Evolutionary conservation across 148 eudicot species (phyloP).

Genomic region (Pharnaceum exiguum): DNA sequence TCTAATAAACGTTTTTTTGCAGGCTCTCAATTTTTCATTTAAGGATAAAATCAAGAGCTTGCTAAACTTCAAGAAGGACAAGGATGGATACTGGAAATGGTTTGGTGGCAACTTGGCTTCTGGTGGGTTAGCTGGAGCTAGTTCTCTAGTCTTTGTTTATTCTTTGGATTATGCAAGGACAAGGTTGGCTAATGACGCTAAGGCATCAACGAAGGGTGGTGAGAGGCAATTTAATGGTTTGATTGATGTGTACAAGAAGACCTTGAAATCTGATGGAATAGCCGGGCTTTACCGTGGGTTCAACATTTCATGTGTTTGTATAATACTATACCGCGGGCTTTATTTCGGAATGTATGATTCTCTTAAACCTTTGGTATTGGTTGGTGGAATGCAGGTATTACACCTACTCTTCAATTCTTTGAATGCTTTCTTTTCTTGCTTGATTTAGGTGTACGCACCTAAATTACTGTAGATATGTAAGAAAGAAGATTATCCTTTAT

Average conservation of each 20-base stretch:
- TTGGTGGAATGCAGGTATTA: conserved; percentile 53
- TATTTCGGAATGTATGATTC: conserved; percentile 86
- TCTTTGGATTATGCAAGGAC: conserved; percentile 77
- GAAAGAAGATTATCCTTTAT: too few relatives aligned
- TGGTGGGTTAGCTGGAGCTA: conserved; percentile 86
- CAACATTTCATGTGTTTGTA: conserved; percentile 72
- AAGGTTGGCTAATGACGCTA: conserved; percentile 74
- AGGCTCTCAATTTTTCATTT: conserved; percentile 90
- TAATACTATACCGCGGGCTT: conserved; percentile 70
- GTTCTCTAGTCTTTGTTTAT: conserved; percentile 65
- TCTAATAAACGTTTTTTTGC: background rate
- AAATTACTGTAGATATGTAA: background rate
- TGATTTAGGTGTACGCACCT: background rate
- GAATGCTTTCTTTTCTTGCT: background rate
- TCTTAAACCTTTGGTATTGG: conserved; percentile 61
- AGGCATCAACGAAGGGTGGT: conserved; percentile 63
- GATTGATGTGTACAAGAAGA: conserved; percentile 78
- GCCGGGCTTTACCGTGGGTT: conserved; percentile 87
- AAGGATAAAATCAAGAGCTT: conserved; percentile 78
- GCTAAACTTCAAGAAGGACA: conserved; percentile 73
- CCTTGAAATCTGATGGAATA: conserved; percentile 60
- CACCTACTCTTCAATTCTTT: background rate
- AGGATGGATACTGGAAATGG: conserved; percentile 91
- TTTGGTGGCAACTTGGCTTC: conserved; percentile 86
- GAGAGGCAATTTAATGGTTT: conserved; percentile 72